phyloP scores from a whole-genome alignment of 2,329 filamentous ascomycete species.

The Mycocentrospora acerina region DNA sequence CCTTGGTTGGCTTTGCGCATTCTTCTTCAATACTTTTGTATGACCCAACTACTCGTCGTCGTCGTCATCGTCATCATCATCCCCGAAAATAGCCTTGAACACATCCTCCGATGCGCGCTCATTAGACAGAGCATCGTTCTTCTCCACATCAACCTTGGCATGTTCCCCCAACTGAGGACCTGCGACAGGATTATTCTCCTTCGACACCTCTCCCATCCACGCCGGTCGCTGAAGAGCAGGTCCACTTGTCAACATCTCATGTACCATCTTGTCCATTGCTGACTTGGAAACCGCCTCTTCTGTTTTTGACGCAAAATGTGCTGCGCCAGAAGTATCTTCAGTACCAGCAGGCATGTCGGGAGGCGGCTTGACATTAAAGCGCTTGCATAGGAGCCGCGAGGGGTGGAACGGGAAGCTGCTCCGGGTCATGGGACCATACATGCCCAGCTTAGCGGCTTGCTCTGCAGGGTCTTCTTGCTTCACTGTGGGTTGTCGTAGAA shows the following conservation, averaged over 20 bases:
- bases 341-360: conserved; percentile 62
- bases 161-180: conserved; percentile 11
- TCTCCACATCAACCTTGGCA: conserved; percentile 65
- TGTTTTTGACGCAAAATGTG: conserved; percentile 21
- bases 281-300: conserved; percentile 56
- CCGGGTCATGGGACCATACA: conserved; percentile 90
- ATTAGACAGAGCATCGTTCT: conserved; percentile 76
- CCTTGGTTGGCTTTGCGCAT: too few species aligned
- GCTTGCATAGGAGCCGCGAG: conserved; percentile 83
- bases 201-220: conserved; percentile 24
- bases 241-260: conserved; percentile 32
- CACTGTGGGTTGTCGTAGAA: conserved; percentile 51
- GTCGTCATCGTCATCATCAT: conserved; percentile 63
- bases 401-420: conserved; percentile 73
- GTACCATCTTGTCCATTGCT: conserved; percentile 48
- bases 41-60: too few species aligned
- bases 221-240: conserved; percentile 29
- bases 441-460: conserved; percentile 82
- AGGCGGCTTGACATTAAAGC: conserved; percentile 84
- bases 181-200: conserved; percentile 2
- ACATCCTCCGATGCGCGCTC: conserved; percentile 76
- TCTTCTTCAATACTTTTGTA: too few species aligned
- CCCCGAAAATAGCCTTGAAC: conserved; percentile 91
- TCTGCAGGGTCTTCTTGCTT: conserved; percentile 76
- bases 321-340: conserved; percentile 41